Evolutionary conservation across 164 flowering plant genomes (phyloP).

Genomic region (Vitis rotundifolia): DNA sequence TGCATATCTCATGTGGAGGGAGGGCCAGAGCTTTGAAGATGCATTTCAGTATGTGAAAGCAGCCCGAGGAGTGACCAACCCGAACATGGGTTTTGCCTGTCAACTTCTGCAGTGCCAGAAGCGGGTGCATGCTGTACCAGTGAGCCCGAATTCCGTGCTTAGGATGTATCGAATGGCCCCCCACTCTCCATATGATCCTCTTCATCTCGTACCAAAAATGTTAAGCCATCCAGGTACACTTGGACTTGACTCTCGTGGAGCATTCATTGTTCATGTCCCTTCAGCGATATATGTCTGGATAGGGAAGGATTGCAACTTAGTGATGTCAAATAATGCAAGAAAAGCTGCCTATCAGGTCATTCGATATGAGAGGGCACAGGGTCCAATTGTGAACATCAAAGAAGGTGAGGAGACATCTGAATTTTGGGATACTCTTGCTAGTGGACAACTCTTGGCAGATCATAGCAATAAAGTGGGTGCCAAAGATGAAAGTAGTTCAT

Average conservation of each 20-base stretch:
- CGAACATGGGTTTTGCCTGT: slow-evolving; percentile 89
- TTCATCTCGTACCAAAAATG: slow-evolving; percentile 83
- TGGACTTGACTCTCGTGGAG: slow-evolving; percentile 82
- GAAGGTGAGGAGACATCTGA: slow-evolving; percentile 73
- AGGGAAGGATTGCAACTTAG: slow-evolving; percentile 50
- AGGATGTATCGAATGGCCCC: slow-evolving; percentile 86
- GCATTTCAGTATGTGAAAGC: slow-evolving; percentile 82
- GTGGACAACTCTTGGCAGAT: slow-evolving; percentile 28
- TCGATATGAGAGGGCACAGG: slow-evolving; percentile 70
- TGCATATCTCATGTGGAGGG: slow-evolving; percentile 90
- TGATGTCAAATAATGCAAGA: slow-evolving; percentile 61
- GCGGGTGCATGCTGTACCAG: slow-evolving; percentile 70
- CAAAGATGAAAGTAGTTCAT: slow-evolving; percentile 1
- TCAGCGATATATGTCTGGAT: slow-evolving; percentile 70
- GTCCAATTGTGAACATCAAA: slow-evolving; percentile 41
- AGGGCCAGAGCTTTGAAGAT: slow-evolving; percentile 77
- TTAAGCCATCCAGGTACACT: slow-evolving; percentile 38
- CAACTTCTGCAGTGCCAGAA: slow-evolving; percentile 84
- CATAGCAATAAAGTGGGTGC: slow-evolving; percentile 14
- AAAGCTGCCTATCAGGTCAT: slow-evolving; percentile 71
- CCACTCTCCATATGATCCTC: slow-evolving; percentile 81
- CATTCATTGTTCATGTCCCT: slow-evolving; percentile 75
- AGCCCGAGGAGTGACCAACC: slow-evolving; percentile 78
- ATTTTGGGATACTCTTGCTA: slow-evolving; percentile 70
- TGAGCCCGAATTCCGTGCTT: slow-evolving; percentile 65